A percentile compares a stretch with the other conserved stretches of the same genome.
These are phyloP conservation scores for Phycomyces nitens DNA, from an alignment of 192 early-diverging fungal species.

Conservation along the genomic window DNA sequence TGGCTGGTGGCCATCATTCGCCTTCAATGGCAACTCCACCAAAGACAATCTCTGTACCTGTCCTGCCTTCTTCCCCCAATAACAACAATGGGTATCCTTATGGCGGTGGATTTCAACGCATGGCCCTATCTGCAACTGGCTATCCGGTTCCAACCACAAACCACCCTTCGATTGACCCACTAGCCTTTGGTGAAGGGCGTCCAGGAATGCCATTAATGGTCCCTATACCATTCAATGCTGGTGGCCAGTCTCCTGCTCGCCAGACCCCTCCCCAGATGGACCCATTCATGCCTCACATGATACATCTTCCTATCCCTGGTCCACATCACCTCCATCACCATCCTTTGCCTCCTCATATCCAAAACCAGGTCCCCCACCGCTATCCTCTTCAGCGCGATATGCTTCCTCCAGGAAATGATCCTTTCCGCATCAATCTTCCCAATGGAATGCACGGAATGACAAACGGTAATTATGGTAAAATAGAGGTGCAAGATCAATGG, in stretches of 20 bases:
- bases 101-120: too few species aligned
- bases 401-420: constrained; percentile 10
- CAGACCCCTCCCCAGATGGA: not conserved
- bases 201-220: not conserved
- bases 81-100: too few species aligned
- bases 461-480: constrained; percentile 5
- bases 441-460: constrained; percentile 19
- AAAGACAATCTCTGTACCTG: too few species aligned
- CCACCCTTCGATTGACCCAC: too few species aligned
- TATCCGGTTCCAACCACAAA: too few species aligned
- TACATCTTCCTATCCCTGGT: not conserved
- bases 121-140: too few species aligned
- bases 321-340: constrained; percentile 4
- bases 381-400: constrained; percentile 15
- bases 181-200: too few species aligned
- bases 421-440: constrained; percentile 1
- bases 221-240: not conserved
- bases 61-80: too few species aligned
- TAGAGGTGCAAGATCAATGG: too few species aligned
- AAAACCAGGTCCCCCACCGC: constrained; percentile 2
- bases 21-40: too few species aligned
- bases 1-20: too few species aligned
- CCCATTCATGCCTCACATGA: constrained; percentile 6
- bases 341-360: constrained; percentile 13
- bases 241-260: not conserved